Evolutionary conservation across 306 rosid genomes (phyloP), one percentile per base, ranked within the genome.

Genomic region (Cyclanthera cordifolia): DNA sequence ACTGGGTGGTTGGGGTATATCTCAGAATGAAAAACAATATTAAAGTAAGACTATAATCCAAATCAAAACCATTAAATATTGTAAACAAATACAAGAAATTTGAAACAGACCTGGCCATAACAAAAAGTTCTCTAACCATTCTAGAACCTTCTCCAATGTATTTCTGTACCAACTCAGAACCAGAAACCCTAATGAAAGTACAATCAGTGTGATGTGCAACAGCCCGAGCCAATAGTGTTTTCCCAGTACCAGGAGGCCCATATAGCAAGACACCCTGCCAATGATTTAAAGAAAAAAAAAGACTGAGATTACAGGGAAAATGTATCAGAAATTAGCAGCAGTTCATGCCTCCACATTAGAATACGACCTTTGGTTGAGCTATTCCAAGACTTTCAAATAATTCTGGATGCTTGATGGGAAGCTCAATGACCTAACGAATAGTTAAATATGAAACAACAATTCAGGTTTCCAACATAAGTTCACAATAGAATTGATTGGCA

Each of bases 161-260:
- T 73, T 94, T 94, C 82, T 94, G 99, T 72, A 94, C 99, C 46
- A 94, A 74, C 73, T 94, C 99, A 57, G 99, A 94, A 59, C 99
- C 99, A 67, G 99, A 94, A 75, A 94, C 97, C 84, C 99, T 88
- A 85, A 94, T 94, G 77, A 94, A 94, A 8, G 99, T 94, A 77
- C 99, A 94, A 60, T 94, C 99, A 2, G 99, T 94, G 48, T 94
- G 99, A 79, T 94, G 99, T 7, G 99, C 99, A 67, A 94, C 99
- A 19, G 99, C 99, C 78, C 99, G 86, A 70, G 99, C 99, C 95
- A 94, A 74, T 67, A 94, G 76, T 24, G 99, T 94, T 73, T 94
- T 94, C 59, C 99, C 99, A 0, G 99, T 94, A 49, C 99, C 99
- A 60, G 99, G 99, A 37, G 99, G 99, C 7, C 99, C 97, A 78